A percentile compares a stretch with the other conserved stretches of the same genome.
phyloP scores from a whole-genome alignment of 129 eudicot species.

The Centella asiatica region DNA sequence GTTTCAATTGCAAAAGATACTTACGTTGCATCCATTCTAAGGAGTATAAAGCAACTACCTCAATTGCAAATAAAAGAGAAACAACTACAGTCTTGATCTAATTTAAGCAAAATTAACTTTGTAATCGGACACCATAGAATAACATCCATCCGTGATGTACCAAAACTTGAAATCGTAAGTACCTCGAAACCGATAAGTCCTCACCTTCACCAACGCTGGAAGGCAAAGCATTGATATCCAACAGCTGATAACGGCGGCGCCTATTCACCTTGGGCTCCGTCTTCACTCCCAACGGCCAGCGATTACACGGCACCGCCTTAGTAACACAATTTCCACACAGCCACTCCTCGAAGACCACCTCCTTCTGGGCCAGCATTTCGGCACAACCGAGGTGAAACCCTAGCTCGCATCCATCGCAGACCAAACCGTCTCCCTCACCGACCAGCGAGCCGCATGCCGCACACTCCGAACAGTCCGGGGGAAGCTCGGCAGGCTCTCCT shows the following conservation, averaged over 20 bases:
- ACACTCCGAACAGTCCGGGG: conserved; percentile 11
- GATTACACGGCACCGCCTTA: conserved; percentile 4
- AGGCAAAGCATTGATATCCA: conserved; percentile 19
- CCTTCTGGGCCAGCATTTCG: conserved; percentile 4
- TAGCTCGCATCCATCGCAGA: conserved; percentile 29
- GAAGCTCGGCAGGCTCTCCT: conserved; percentile 16
- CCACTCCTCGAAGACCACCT: conserved; percentile 17
- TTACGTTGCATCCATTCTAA: too few relatives aligned
- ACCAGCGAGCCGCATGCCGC: conserved; percentile 17
- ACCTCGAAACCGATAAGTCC: conserved; percentile 24
- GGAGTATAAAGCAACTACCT: background rate
- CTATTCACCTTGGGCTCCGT: background rate
- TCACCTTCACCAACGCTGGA: conserved; percentile 20
- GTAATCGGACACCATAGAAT: too few relatives aligned
- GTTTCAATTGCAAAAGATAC: too few relatives aligned
- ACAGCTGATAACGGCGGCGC: background rate
- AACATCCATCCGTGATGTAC: too few relatives aligned
- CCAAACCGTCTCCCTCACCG: conserved; percentile 3
- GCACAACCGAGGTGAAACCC: conserved; percentile 29
- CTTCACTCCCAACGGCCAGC: conserved; percentile 25
- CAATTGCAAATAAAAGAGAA: background rate
- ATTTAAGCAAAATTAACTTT: background rate
- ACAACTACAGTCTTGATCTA: background rate
- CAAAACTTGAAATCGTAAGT: background rate
- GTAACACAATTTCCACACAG: conserved; percentile 17